Evolutionary conservation across 148 eudicot genomes (phyloP).

Genomic region (Persicaria maculosa): DNA sequence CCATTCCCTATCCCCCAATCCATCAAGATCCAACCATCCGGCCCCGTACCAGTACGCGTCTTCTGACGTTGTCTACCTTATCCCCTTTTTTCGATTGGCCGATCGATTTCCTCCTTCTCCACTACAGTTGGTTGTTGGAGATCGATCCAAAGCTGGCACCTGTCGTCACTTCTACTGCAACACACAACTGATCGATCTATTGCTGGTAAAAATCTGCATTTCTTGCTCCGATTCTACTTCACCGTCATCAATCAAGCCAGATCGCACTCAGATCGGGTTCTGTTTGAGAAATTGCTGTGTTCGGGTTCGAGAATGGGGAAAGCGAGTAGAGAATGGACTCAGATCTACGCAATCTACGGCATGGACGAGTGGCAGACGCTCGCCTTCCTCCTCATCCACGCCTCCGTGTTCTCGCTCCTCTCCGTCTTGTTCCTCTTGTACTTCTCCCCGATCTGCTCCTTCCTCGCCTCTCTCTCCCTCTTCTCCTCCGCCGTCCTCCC

Average conservation of each 20-base stretch:
- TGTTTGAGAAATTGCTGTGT: background rate
- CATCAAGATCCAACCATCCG: background rate
- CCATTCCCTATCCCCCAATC: background rate
- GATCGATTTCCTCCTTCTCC: background rate
- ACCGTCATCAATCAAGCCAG: background rate
- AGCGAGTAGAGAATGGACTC: slow-evolving; percentile 75
- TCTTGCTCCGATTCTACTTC: background rate
- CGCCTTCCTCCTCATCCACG: slow-evolving; percentile 50
- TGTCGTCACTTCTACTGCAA: background rate
- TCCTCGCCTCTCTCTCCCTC: slow-evolving; percentile 25
- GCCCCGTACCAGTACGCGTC: background rate
- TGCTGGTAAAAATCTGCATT: background rate
- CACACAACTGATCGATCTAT: background rate
- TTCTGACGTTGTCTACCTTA: background rate
- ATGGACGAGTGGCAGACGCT: slow-evolving; percentile 83
- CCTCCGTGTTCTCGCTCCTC: slow-evolving; percentile 16
- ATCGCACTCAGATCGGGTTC: background rate
- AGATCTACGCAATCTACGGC: slow-evolving; percentile 88
- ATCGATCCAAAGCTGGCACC: background rate
- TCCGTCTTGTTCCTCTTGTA: slow-evolving; percentile 49
- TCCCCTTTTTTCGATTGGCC: background rate
- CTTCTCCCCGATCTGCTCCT: slow-evolving; percentile 27
- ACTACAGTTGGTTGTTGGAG: background rate
- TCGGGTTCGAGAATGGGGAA: slow-evolving; percentile 25
- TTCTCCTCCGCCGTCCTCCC: slow-evolving; percentile 24